Percentiles rank a stretch among this genome's conserved stretches.
Conservation (phyloP, 1,284 basidiomycete species). For the Lentinula novae-zelandiae region DNA sequence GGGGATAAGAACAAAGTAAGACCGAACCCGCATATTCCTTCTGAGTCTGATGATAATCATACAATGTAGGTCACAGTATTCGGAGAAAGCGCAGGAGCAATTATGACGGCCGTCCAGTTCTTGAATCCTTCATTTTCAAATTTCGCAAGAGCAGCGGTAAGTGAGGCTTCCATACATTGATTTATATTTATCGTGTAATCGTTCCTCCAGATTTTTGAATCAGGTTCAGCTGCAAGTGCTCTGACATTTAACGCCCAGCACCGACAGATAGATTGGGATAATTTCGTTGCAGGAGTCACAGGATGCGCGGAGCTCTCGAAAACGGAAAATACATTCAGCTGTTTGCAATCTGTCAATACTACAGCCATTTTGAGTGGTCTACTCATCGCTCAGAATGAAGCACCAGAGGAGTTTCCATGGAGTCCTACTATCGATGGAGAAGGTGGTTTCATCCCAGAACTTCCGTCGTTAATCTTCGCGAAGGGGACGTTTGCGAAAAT, state of each 20-base stretch:
- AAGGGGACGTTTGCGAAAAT: slow-evolving; percentile 3
- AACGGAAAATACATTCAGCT: slow-evolving; percentile 31
- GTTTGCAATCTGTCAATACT: slow-evolving; percentile 33
- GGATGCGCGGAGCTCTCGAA: slow-evolving; percentile 26
- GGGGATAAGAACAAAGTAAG: slow-evolving; percentile 32
- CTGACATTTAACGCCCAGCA: slow-evolving; percentile 26
- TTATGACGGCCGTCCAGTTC: slow-evolving; percentile 38
- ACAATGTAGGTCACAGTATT: slow-evolving; percentile 42
- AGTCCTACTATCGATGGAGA: slow-evolving; percentile 24
- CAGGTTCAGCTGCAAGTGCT: slow-evolving; percentile 32
- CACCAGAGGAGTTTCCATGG: slow-evolving; percentile 24
- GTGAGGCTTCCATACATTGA: slow-evolving; percentile 14
- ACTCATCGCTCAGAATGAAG: slow-evolving; percentile 18
- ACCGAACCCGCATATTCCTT: no score
- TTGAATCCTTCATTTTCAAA: slow-evolving; percentile 35
- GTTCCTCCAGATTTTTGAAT: slow-evolving; percentile 38
- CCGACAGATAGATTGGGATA: slow-evolving; percentile 36
- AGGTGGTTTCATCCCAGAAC: slow-evolving; percentile 1
- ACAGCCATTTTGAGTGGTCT: slow-evolving; percentile 32
- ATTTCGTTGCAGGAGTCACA: slow-evolving; percentile 34
- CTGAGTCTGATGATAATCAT: no score
- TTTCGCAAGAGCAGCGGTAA: slow-evolving; percentile 39
- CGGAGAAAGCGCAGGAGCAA: slow-evolving; percentile 50
- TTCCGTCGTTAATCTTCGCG: neutral
- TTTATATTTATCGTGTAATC: neutral